Evolutionary conservation across 805 yeast species (phyloP).

Genomic region (Myxozyma sirexii): DNA sequence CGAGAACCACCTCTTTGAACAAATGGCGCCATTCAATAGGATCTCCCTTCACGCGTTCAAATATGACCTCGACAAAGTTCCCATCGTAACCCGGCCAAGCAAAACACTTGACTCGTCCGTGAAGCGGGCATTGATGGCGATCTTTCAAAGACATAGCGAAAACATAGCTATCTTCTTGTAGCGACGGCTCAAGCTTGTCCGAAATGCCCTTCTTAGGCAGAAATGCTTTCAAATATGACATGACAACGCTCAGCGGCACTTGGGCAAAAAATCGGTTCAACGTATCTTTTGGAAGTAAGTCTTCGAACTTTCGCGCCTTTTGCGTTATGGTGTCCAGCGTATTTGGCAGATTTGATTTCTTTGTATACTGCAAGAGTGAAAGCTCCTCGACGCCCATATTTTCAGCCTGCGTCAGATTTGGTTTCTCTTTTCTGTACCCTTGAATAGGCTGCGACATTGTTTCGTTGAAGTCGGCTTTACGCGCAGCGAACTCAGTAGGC

Average conservation of each 20-base stretch:
- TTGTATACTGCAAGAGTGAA: constrained; percentile 23
- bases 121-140: constrained; percentile 33
- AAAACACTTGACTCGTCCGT: constrained; percentile 35
- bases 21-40: constrained; percentile 75
- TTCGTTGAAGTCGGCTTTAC: background rate
- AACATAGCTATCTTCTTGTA: constrained; percentile 34
- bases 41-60: constrained; percentile 61
- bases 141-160: constrained; percentile 24
- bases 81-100: constrained; percentile 15
- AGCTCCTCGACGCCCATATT: background rate
- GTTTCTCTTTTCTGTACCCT: background rate
- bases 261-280: constrained; percentile 57
- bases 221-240: constrained; percentile 49
- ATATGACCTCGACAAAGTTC: constrained; percentile 52
- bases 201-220: constrained; percentile 47
- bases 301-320: constrained; percentile 34
- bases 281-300: constrained; percentile 47
- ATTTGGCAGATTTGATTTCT: constrained; percentile 16
- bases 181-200: constrained; percentile 16
- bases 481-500: constrained; percentile 17
- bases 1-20: constrained; percentile 58
- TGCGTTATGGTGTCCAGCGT: constrained; percentile 38
- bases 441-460: constrained; percentile 10
- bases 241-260: constrained; percentile 48
- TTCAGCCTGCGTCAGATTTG: background rate